phyloP scores from a whole-genome alignment of 768 basidiomycete genomes.

The Suillus variegatus region DNA sequence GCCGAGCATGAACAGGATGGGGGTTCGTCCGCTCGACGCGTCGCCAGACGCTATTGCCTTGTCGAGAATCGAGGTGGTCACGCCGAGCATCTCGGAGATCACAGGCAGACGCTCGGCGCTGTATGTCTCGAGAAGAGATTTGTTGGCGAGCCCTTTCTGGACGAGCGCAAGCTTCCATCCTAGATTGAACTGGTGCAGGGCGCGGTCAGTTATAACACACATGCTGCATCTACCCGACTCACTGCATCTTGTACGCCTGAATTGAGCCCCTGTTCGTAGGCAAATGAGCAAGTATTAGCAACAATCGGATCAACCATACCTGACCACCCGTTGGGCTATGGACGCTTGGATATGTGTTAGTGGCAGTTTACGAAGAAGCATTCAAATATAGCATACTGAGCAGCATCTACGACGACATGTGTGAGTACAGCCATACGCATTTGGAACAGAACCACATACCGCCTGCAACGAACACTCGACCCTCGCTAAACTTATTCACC shows the following conservation, averaged over 20 bases:
- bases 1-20: constrained; percentile 18
- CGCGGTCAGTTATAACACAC: neutral
- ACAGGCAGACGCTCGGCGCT: constrained; percentile 43
- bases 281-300: neutral
- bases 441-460: constrained; percentile 8
- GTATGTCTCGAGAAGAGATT: constrained; percentile 39
- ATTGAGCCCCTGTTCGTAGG: constrained; percentile 17
- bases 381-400: constrained; percentile 16
- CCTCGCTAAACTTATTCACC: constrained; percentile 15
- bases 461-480: constrained; percentile 18
- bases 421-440: neutral
- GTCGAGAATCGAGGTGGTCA: constrained; percentile 23
- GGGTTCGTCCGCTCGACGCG: neutral
- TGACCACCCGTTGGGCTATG: constrained; percentile 28
- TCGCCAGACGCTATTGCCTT: neutral
- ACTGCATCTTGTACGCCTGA: constrained; percentile 28
- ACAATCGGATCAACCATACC: neutral
- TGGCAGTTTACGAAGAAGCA: neutral
- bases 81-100: constrained; percentile 40
- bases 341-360: constrained; percentile 9
- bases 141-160: constrained; percentile 31
- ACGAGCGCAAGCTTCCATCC: constrained; percentile 46
- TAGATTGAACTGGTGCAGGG: constrained; percentile 34
- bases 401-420: constrained; percentile 19
- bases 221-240: constrained; percentile 17